phyloP scores from a whole-genome alignment of 1,284 basidiomycete genomes.

The Apiotrichum gamsii region DNA sequence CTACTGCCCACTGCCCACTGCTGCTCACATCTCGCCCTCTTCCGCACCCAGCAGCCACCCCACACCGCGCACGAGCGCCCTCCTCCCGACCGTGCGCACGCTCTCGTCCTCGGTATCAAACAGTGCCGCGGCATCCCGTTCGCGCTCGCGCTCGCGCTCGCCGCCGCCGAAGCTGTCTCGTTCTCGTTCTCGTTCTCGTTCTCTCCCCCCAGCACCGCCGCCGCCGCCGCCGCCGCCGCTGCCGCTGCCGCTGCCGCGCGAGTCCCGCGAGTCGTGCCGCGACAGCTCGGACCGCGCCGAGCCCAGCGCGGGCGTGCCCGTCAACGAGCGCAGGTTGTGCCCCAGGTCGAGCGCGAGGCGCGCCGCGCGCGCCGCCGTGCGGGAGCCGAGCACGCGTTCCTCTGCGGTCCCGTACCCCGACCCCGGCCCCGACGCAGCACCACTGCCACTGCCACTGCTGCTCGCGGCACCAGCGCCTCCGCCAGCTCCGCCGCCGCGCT shows the following conservation, averaged over 20 bases:
- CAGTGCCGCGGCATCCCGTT: conserved; percentile 14
- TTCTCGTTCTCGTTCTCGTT: too few species aligned
- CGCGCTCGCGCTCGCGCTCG: neutral
- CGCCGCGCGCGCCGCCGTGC: conserved; percentile 42
- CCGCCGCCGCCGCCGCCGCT: too few species aligned
- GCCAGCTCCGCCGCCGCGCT: too few species aligned
- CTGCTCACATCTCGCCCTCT: conserved; percentile 10
- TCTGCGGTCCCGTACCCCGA: too few species aligned
- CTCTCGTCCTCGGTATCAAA: conserved; percentile 35
- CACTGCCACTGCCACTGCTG: neutral
- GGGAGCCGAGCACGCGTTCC: conserved; percentile 38
- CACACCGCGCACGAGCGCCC: conserved; percentile 45
- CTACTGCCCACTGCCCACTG: neutral
- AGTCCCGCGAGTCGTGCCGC: neutral
- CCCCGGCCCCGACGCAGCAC: neutral
- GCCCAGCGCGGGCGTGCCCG: conserved; percentile 3
- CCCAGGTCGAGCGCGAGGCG: conserved; percentile 25
- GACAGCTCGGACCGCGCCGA: neutral
- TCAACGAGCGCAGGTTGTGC: conserved; percentile 8
- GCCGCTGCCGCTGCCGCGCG: neutral
- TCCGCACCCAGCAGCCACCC: conserved; percentile 48
- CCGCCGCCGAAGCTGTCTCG: too few species aligned
- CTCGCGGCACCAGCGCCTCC: neutral
- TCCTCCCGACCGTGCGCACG: conserved; percentile 37
- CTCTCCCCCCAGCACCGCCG: too few species aligned